Evolutionary conservation across 805 yeast genomes (phyloP), one percentile per base, ranked within the genome.

Genomic region (Hanseniaspora opuntiae): DNA sequence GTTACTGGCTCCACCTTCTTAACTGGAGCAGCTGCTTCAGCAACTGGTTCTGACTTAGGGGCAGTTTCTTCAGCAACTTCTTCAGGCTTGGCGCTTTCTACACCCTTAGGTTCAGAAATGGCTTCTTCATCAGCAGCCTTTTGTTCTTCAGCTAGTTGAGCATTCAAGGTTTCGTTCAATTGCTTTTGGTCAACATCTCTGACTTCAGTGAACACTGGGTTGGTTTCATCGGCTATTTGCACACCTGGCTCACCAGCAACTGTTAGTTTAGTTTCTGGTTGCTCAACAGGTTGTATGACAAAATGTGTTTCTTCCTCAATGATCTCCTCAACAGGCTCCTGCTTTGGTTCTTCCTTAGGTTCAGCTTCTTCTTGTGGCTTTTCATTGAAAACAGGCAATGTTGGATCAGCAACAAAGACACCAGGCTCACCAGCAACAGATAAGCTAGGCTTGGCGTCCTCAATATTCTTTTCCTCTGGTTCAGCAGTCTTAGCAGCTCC

Each of bases 381-480:
- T 47, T 75, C 77, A 19, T 82, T 73, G 68, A 61, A 39, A 86
- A 84, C 65, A 42, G 71, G 78, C 56, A 40, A 40, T 10, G 47
- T 5, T 4, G 47, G 28, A 10, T 50, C 53, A 30, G 42, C 53
- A 20, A 51, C 20, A 19, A 17, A 47, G 11, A 84, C 74, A 46
- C 95, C 95, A 30, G 93, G 87, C 62, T 84, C 89, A 48, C 86
- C 84, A 37, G 71, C 58, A 17, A 74, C 58, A 10, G 56, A 40
- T 7, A 51, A 45, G 39, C 41, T 52, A 16, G 46, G 45, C 41
- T 76, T 85, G 49, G 71, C 67, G 59, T 80, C 74, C 14, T 74
- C 69, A 47, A 73, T 75, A 11, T 56, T 55, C 22, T 49, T 60
- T 55, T 53, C 58, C 9, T 48, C 54, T 16, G 50, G 38, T 19